Evolutionary conservation across 2,329 filamentous ascomycete species (phyloP).

Genomic region (Fusarium succisae): DNA sequence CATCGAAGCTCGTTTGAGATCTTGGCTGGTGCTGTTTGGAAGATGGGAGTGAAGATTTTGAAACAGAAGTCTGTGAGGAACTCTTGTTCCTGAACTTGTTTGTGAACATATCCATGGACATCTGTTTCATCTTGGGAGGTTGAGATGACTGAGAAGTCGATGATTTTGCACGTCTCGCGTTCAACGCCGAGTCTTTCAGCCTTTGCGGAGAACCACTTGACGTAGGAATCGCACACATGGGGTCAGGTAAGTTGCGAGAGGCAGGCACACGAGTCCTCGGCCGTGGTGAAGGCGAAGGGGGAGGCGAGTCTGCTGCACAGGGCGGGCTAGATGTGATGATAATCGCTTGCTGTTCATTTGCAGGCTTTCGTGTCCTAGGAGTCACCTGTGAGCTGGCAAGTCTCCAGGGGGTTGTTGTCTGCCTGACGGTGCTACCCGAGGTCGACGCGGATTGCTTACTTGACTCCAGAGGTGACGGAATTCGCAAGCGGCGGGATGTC

Average conservation of each 20-base stretch:
- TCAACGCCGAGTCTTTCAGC: constrained; percentile 15
- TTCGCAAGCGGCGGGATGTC: constrained; percentile 32
- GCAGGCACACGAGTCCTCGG: constrained; percentile 18
- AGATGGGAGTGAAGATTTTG: not conserved
- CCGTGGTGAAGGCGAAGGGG: constrained; percentile 38
- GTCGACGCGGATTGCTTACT: constrained; percentile 50
- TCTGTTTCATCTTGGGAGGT: constrained; percentile 44
- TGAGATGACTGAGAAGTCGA: constrained; percentile 13
- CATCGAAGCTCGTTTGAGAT: not conserved
- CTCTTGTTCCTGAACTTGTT: constrained; percentile 6
- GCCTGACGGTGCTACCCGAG: constrained; percentile 34
- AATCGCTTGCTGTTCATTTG: constrained; percentile 51
- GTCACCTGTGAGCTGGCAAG: constrained; percentile 55
- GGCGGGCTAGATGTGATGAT: constrained; percentile 57
- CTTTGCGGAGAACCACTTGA: constrained; percentile 31
- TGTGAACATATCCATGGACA: constrained; percentile 46
- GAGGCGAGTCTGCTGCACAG: constrained; percentile 43
- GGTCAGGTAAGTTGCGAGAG: constrained; percentile 33
- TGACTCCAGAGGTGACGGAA: constrained; percentile 41
- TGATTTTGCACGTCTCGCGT: not conserved
- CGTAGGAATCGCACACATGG: constrained; percentile 40
- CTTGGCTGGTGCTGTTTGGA: not conserved
- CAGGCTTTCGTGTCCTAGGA: constrained; percentile 49
- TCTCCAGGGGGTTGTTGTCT: constrained; percentile 48
- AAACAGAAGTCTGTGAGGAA: constrained; percentile 6